Evolutionary conservation across 345 rosid genomes (phyloP), one percentile per base, ranked within the genome.

Genomic region (Durio zibethinus): DNA sequence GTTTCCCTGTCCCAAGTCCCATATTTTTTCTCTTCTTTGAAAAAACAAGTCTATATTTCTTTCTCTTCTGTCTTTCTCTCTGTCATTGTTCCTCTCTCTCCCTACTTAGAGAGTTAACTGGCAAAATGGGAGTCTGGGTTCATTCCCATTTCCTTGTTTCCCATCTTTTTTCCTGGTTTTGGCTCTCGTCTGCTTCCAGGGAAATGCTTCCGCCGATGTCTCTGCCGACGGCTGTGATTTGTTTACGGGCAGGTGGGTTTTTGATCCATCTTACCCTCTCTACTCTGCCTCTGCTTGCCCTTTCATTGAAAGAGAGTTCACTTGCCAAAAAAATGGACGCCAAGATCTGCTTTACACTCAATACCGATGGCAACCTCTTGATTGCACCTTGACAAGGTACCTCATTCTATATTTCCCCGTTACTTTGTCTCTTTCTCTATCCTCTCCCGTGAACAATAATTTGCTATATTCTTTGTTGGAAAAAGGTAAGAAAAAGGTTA

Each of bases 191-290:
- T 12, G 14, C 11, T 11, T 2, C 52, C 52, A 47, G 52, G 52
- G 18, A 47, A 47, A 47, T 47, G 52, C 52, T 0, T 18, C 52
- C 14, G 52, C 52, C 18, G 1, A 43, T 43, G 47, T 11, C 12
- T 14, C 18, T 47, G 4, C 18, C 52, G 0, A 2, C 2, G 52
- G 60, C 25, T 87, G 97, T 48, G 84, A 91, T 74, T 68, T 89
- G 82, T 93, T 88, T 84, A 63, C 78, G 4, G 97, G 98, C 2
- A 85, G 85, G 23, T 93, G 98, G 97, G 91, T 89, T 62, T 71
- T 76, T 53, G 97, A 93, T 78, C 15, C 72, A 2, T 77, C 92
- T 5, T 91, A 90, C 77, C 98, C 97, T 1, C 84, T 90, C 53
- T 91, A 82, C 15, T 23, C 69, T 50, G 18, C 88, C 1, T 80